phyloP scores from a whole-genome alignment of 2,329 filamentous ascomycete genomes.

The Exophiala lecanii-corni region DNA sequence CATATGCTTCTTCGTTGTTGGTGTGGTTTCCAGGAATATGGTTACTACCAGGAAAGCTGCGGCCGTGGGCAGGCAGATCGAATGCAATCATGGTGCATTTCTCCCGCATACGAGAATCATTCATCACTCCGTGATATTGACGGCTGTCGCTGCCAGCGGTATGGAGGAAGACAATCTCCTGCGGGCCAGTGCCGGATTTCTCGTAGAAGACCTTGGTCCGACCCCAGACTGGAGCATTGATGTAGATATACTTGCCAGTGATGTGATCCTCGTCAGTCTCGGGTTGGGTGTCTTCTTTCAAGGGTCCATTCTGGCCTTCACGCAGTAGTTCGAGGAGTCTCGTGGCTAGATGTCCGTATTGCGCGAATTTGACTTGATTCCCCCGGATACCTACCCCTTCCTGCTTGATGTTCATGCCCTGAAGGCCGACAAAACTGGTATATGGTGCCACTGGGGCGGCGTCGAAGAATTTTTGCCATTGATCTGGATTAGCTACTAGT shows the following conservation, averaged over 20 bases:
- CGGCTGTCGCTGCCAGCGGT: slow-evolving; percentile 45
- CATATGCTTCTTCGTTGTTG: slow-evolving; percentile 45
- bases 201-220: slow-evolving; percentile 49
- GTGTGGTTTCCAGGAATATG: slow-evolving; percentile 44
- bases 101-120: slow-evolving; percentile 43
- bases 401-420: slow-evolving; percentile 45
- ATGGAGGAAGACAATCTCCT: slow-evolving; percentile 44
- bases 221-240: slow-evolving; percentile 45
- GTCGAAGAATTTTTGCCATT: slow-evolving; percentile 25
- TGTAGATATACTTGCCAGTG: slow-evolving; percentile 45
- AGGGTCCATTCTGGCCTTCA: slow-evolving; percentile 44
- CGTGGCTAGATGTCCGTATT: slow-evolving; percentile 45
- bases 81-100: slow-evolving; percentile 48
- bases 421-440: slow-evolving; percentile 23
- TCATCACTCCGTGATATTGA: slow-evolving; percentile 52
- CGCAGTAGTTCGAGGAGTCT: slow-evolving; percentile 46
- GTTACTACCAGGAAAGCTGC: slow-evolving; percentile 43
- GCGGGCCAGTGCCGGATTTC: slow-evolving; percentile 42
- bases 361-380: slow-evolving; percentile 41
- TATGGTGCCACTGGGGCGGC: slow-evolving; percentile 22
- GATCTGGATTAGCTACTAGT: slow-evolving; percentile 19
- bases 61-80: slow-evolving; percentile 47
- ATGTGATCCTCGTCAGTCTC: slow-evolving; percentile 41
- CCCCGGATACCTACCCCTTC: slow-evolving; percentile 46
- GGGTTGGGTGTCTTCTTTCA: slow-evolving; percentile 37